Conservation (phyloP, 1,139 yeast species). For the Scheffersomyces illinoinensis region DNA sequence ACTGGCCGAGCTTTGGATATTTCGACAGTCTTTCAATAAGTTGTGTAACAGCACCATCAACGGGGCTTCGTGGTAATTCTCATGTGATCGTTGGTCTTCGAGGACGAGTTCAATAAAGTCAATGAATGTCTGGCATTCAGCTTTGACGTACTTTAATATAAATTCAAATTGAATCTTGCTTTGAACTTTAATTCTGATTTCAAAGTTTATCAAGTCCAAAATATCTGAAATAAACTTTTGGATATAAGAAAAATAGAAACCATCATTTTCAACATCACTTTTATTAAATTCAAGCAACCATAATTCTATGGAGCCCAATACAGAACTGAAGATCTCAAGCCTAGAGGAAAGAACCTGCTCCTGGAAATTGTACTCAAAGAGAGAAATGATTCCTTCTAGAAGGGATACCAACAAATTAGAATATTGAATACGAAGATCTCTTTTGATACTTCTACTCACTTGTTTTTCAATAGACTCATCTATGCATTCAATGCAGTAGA, state of each 20-base stretch:
- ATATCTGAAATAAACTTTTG: background rate
- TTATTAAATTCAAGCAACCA: background rate
- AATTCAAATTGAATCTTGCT: slow-evolving; percentile 3
- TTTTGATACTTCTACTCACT: too few relatives aligned
- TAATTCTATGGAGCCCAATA: background rate
- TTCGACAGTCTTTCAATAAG: background rate
- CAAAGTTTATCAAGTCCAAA: background rate
- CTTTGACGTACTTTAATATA: background rate
- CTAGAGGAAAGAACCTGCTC: background rate
- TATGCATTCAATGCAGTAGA: background rate
- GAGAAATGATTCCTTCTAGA: background rate
- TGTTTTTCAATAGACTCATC: background rate
- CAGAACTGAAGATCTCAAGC: background rate
- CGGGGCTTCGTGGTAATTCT: background rate
- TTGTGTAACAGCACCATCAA: background rate
- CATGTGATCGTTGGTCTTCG: background rate
- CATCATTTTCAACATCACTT: background rate
- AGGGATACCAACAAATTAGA: background rate
- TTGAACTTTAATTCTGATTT: background rate
- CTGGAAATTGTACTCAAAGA: background rate
- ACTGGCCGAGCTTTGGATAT: background rate
- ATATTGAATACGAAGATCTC: background rate
- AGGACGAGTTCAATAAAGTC: background rate
- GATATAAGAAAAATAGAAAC: background rate
- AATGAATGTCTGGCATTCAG: background rate